phyloP scores from a whole-genome alignment of 1,284 basidiomycete genomes.

The Uromyces viciae-fabae region DNA sequence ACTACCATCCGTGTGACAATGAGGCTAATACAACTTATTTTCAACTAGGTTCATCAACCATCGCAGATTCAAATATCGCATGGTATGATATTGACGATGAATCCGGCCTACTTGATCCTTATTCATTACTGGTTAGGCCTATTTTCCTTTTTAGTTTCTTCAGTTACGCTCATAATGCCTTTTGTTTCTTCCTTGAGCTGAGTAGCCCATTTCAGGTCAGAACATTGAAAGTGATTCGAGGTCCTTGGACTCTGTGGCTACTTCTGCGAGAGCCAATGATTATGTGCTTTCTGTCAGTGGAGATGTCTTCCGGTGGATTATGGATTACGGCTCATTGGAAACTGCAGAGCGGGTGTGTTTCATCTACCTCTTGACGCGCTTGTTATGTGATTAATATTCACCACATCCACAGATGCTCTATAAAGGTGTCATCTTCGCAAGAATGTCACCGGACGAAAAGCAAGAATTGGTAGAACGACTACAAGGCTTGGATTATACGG shows the following conservation, averaged over 20 bases:
- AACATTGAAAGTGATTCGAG: constrained; percentile 37
- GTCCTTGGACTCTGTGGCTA: not conserved
- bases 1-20: not conserved
- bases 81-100: constrained; percentile 93
- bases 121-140: constrained; percentile 66
- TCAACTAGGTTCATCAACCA: constrained; percentile 63
- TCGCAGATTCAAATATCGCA: constrained; percentile 68
- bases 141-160: not conserved
- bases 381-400: not conserved
- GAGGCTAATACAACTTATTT: not conserved
- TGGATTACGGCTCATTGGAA: constrained; percentile 89
- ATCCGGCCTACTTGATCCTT: constrained; percentile 77
- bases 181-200: not conserved
- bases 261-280: constrained; percentile 16
- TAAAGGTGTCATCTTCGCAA: constrained; percentile 91
- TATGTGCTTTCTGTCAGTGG: constrained; percentile 90
- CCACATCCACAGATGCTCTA: constrained; percentile 78
- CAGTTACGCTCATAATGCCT: not conserved
- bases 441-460: constrained; percentile 99
- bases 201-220: constrained; percentile 63
- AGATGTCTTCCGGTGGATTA: constrained; percentile 98
- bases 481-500: constrained; percentile 88
- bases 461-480: constrained; percentile 95
- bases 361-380: not conserved
- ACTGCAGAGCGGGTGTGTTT: constrained; percentile 76